These are phyloP conservation scores for Neodidymelliopsis sp. DNA, from an alignment of 2,329 filamentous ascomycete genomes.

Conservation along the genomic window DNA sequence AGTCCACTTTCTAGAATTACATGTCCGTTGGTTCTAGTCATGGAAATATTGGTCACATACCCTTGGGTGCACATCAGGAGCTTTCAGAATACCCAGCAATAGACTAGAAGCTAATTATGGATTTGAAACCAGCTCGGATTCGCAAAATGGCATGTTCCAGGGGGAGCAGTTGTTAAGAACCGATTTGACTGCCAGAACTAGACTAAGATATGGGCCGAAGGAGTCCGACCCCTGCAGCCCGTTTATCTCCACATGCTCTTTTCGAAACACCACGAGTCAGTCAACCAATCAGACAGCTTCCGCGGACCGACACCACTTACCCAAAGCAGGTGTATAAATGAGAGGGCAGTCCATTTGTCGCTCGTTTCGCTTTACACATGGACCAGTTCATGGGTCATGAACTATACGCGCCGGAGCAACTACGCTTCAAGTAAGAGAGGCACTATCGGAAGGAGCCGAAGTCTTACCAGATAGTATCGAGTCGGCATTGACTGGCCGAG, in stretches of 20 bases:
- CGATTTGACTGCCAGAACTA: not conserved
- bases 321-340: not conserved
- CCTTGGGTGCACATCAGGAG: too few relatives aligned
- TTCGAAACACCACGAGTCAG: slow-evolving; percentile 13
- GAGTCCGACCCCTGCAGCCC: not conserved
- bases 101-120: not conserved
- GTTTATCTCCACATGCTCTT: slow-evolving; percentile 5
- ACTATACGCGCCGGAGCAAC: not conserved
- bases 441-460: not conserved
- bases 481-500: not conserved
- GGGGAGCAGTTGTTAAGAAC: not conserved
- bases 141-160: not conserved
- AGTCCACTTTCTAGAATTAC: too few relatives aligned
- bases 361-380: not conserved
- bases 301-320: not conserved
- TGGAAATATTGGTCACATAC: too few relatives aligned
- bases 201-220: not conserved
- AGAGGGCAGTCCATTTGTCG: not conserved
- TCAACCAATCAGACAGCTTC: slow-evolving; percentile 1
- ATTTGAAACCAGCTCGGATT: not conserved
- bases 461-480: not conserved
- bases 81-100: too few relatives aligned
- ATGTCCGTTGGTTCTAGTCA: too few relatives aligned
- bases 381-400: not conserved
- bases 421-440: not conserved